Evolutionary conservation across 441 rosid genomes (phyloP).

Genomic region (Adansonia rubrostipa): DNA sequence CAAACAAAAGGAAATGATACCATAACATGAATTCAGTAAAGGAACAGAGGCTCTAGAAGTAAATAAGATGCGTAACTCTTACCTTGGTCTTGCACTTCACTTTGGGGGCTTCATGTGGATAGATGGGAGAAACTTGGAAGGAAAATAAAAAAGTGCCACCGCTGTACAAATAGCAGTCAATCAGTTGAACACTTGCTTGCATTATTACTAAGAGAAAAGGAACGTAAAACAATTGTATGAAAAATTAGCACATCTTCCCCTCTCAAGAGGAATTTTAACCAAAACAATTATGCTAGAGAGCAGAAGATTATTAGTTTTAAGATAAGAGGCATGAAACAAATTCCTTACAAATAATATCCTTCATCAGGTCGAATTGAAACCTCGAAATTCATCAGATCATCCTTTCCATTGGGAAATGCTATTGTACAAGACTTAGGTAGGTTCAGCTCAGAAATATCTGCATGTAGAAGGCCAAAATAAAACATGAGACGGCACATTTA

Average conservation of each 20-base stretch:
- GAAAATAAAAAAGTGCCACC: slow-evolving; percentile 81
- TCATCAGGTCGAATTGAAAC: slow-evolving; percentile 90
- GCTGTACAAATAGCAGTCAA: slow-evolving; percentile 36
- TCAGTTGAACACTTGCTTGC: background rate
- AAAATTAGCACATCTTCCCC: background rate
- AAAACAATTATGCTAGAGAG: background rate
- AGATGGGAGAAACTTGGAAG: slow-evolving; percentile 82
- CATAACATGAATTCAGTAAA: background rate
- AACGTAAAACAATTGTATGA: background rate
- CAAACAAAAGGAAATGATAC: background rate
- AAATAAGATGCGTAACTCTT: background rate
- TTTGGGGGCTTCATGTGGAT: slow-evolving; percentile 95
- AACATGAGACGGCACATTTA: background rate
- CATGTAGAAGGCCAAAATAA: slow-evolving; percentile 20
- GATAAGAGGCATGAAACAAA: slow-evolving; percentile 8
- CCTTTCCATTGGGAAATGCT: slow-evolving; percentile 85
- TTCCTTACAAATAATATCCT: slow-evolving; percentile 81
- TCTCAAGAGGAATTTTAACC: background rate
- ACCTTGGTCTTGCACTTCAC: slow-evolving; percentile 99
- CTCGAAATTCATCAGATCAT: slow-evolving; percentile 89
- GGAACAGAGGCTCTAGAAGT: background rate
- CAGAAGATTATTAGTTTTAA: background rate
- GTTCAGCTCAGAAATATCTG: slow-evolving; percentile 90
- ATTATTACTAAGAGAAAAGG: background rate
- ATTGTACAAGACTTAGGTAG: slow-evolving; percentile 79